Conservation (phyloP, 2,329 filamentous ascomycete genomes). For the Fusarium sp. region DNA sequence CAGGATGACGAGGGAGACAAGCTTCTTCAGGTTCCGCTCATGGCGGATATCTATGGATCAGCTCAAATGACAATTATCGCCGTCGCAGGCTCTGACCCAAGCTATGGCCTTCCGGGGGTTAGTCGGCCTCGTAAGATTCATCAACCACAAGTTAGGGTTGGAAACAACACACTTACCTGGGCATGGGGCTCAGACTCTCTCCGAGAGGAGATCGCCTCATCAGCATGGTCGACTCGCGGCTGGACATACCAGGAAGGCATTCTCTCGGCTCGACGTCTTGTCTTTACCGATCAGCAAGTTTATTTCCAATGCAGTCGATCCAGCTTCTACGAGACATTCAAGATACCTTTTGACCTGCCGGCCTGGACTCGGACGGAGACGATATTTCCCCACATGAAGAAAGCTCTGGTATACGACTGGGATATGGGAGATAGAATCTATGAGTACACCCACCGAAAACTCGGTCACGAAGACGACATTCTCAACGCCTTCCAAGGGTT, state of each 20-base stretch:
- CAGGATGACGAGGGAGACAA: background rate
- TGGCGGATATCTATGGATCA: background rate
- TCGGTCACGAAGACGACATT: background rate
- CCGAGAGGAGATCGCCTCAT: background rate
- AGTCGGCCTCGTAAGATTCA: background rate
- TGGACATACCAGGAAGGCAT: background rate
- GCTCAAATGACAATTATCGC: background rate
- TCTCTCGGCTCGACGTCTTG: background rate
- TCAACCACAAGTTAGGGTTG: background rate
- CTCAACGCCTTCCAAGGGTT: background rate
- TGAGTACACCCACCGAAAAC: background rate
- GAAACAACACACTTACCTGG: background rate
- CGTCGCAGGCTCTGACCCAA: background rate
- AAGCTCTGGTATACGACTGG: too few relatives aligned
- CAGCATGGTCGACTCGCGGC: background rate
- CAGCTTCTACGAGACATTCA: too few relatives aligned
- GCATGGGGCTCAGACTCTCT: background rate
- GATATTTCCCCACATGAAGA: too few relatives aligned
- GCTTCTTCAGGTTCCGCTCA: background rate
- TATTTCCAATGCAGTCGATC: background rate
- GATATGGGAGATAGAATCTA: background rate
- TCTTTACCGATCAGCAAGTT: background rate
- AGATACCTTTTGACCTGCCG: too few relatives aligned
- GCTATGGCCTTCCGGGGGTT: background rate
- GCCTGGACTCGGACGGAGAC: too few relatives aligned